A percentile compares a stretch with the other conserved stretches of the same genome.
Evolutionary conservation across 176 grass and related monocot species (phyloP).

Genomic region (Neostapfia colusana): DNA sequence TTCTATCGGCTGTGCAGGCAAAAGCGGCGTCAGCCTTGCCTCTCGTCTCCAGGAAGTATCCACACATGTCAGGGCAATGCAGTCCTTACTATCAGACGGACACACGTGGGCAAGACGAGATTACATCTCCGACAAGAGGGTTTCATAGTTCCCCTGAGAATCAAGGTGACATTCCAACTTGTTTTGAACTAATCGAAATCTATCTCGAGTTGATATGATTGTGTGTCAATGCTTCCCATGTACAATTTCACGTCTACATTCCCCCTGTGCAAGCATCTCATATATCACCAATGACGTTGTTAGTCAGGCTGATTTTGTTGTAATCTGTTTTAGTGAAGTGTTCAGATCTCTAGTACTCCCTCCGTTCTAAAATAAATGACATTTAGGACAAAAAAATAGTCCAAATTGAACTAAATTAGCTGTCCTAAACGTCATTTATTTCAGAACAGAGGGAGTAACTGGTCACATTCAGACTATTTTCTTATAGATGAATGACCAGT

Average conservation of each 20-base stretch:
- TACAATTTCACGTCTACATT: background rate
- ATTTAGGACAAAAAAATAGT: no score
- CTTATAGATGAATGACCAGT: background rate
- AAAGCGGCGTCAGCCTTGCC: background rate
- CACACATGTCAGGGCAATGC: background rate
- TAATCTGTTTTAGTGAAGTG: background rate
- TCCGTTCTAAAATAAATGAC: no score
- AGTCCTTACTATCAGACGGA: conserved; percentile 36
- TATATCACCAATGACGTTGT: background rate
- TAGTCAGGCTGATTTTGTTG: background rate
- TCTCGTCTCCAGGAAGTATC: background rate
- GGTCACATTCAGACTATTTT: background rate
- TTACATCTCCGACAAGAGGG: conserved; percentile 20
- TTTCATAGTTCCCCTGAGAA: conserved; percentile 30
- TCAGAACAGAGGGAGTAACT: no score
- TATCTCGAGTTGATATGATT: background rate
- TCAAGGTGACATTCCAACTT: conserved; percentile 37
- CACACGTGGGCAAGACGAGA: background rate
- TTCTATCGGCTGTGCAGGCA: conserved; percentile 15
- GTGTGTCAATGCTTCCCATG: background rate
- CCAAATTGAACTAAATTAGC: no score
- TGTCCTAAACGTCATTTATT: no score
- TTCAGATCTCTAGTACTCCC: background rate
- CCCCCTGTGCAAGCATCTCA: no score
- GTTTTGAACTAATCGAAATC: background rate